Evolutionary conservation across 2,329 filamentous ascomycete genomes (phyloP).

Genomic region (Fusarium abutilonis): DNA sequence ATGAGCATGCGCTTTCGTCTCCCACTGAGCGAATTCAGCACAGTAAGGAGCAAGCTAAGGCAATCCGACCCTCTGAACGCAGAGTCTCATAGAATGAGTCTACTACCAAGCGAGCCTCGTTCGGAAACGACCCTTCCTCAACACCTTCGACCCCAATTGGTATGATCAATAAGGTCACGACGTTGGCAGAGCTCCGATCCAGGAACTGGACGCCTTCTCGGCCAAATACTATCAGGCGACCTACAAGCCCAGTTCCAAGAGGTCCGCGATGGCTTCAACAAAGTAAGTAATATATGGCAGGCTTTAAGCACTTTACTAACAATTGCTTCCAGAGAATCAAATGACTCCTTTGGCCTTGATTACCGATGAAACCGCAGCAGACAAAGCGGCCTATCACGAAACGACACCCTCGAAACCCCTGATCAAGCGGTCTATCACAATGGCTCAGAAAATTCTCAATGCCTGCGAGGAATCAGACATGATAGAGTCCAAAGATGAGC

Average conservation of each 20-base stretch:
- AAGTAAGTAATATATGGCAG: slow-evolving; percentile 18
- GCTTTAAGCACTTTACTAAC: slow-evolving; percentile 15
- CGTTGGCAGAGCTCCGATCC: slow-evolving; percentile 4
- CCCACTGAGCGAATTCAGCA: slow-evolving; percentile 30
- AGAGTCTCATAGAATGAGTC: slow-evolving; percentile 13
- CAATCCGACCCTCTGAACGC: slow-evolving; percentile 8
- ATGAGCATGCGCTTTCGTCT: slow-evolving; percentile 16
- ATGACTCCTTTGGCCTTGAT: slow-evolving; percentile 12
- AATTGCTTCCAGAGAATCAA: slow-evolving; percentile 12
- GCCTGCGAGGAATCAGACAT: not conserved
- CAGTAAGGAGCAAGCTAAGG: slow-evolving; percentile 26
- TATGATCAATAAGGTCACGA: slow-evolving; percentile 3
- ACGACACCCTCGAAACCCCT: slow-evolving; percentile 23
- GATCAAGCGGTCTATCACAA: not conserved
- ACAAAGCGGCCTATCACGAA: slow-evolving; percentile 13
- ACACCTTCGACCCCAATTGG: not conserved
- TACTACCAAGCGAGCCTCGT: not conserved
- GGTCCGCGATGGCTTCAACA: slow-evolving; percentile 27
- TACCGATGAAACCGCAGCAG: not conserved
- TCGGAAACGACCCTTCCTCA: not conserved
- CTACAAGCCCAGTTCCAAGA: slow-evolving; percentile 3
- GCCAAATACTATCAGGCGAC: not conserved
- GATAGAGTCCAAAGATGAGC: slow-evolving; percentile 6
- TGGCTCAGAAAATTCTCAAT: not conserved
- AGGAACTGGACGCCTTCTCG: slow-evolving; percentile 15